These are phyloP conservation scores for Barnettozyma hawaiiensis DNA, from an alignment of 1,139 yeast species.

Conservation along the genomic window DNA sequence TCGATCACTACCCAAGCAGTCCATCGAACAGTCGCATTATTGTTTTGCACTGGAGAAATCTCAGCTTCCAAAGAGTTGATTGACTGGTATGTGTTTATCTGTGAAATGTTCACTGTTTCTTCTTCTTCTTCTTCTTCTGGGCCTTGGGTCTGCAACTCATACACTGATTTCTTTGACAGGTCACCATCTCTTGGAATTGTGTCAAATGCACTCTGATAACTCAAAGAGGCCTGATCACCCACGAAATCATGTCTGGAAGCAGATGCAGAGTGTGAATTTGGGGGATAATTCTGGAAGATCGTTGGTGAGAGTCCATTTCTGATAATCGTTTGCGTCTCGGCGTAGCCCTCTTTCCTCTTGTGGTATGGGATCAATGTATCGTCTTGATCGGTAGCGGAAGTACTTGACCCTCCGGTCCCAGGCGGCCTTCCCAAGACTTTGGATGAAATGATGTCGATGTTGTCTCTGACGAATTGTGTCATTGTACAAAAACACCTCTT, in stretches of 20 bases:
- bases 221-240: slow-evolving; percentile 4
- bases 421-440: slow-evolving; percentile 2
- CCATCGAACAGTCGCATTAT: background rate
- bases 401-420: background rate
- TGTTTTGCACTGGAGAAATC: background rate
- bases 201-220: slow-evolving; percentile 12
- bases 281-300: slow-evolving; percentile 2
- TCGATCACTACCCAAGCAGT: background rate
- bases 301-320: slow-evolving; percentile 2
- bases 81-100: background rate
- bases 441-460: slow-evolving; percentile 18
- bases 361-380: slow-evolving; percentile 2
- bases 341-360: background rate
- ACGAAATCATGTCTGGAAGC: background rate
- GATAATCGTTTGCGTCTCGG: background rate
- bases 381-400: background rate
- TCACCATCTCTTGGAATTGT: slow-evolving; percentile 4
- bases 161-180: slow-evolving; percentile 3
- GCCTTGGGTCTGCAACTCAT: slow-evolving; percentile 9
- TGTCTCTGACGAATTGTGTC: slow-evolving; percentile 19
- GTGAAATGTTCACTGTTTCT: background rate
- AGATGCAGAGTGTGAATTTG: background rate
- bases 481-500: slow-evolving; percentile 1
- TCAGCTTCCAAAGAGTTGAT: background rate
- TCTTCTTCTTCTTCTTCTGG: background rate